Conservation (phyloP, 169 alveolate species). For the Pseudocohnilembus persalinus region DNA sequence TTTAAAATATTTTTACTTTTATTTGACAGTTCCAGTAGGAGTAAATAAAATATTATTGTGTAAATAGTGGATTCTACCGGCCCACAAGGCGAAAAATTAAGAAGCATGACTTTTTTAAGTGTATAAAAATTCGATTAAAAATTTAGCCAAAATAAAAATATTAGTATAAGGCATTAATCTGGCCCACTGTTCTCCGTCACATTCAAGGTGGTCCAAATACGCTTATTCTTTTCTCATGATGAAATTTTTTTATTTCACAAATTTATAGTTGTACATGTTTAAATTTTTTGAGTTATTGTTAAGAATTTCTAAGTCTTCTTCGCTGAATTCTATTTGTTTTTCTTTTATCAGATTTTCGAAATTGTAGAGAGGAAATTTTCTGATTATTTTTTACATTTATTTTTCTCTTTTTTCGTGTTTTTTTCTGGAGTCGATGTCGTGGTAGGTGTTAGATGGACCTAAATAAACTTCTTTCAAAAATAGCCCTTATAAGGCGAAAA, state of each 20-base stretch:
- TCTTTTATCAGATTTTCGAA: not conserved
- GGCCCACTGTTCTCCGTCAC: constrained; percentile 20
- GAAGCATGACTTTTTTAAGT: not conserved
- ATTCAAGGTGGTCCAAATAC: not conserved
- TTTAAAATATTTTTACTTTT: not conserved
- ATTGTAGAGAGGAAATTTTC: constrained; percentile 17
- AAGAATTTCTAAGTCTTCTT: not conserved
- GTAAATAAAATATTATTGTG: constrained; percentile 9
- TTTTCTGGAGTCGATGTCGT: not conserved
- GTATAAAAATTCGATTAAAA: not conserved
- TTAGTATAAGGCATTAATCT: constrained; percentile 9
- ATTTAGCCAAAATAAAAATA: not conserved
- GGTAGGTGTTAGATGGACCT: constrained; percentile 11
- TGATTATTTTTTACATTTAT: not conserved
- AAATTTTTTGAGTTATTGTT: not conserved
- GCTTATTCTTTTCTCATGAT: not conserved
- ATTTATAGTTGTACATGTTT: constrained; percentile 10
- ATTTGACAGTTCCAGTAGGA: constrained; percentile 19
- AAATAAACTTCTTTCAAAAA: constrained; percentile 15
- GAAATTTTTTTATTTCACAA: not conserved
- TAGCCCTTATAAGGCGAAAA: not conserved
- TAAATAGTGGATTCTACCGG: not conserved
- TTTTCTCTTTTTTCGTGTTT: constrained; percentile 8
- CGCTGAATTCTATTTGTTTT: not conserved
- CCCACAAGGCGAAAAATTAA: not conserved